A percentile compares a stretch with the other conserved stretches of the same genome.
Evolutionary conservation across 2,329 filamentous ascomycete genomes (phyloP).

Genomic region (Stagonosporopsis tanaceti): DNA sequence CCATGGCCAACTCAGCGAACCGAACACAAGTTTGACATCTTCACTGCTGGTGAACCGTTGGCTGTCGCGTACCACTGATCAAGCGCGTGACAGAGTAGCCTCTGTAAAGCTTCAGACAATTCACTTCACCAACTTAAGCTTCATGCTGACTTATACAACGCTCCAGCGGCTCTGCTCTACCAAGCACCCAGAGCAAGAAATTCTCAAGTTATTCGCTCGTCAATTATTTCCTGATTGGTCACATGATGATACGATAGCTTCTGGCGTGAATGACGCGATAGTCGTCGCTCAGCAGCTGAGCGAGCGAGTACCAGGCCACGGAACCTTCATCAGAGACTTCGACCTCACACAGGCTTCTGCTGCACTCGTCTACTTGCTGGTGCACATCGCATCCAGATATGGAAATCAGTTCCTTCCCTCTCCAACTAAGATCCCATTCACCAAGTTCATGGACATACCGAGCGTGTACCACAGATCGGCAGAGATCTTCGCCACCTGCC

Average conservation of each 20-base stretch:
- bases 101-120: conserved; percentile 8
- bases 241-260: background rate
- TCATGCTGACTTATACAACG: conserved; percentile 25
- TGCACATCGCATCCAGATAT: conserved; percentile 12
- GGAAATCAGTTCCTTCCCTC: conserved; percentile 15
- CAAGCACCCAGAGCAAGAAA: background rate
- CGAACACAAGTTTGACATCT: conserved; percentile 1
- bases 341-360: conserved; percentile 20
- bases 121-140: conserved; percentile 26
- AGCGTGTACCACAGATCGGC: conserved; percentile 9
- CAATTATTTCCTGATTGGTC: conserved; percentile 3
- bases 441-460: conserved; percentile 26
- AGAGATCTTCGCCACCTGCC: conserved; percentile 23
- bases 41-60: conserved; percentile 1
- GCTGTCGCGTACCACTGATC: conserved; percentile 1
- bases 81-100: conserved; percentile 6
- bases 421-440: conserved; percentile 24
- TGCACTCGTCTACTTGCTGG: conserved; percentile 12
- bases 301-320: conserved; percentile 19
- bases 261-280: background rate
- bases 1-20: conserved; percentile 20
- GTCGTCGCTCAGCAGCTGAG: conserved; percentile 6
- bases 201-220: conserved; percentile 2
- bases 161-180: conserved; percentile 20
- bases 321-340: conserved; percentile 4